Evolutionary conservation across 2,329 filamentous ascomycete genomes (phyloP), one percentile per base, ranked within the genome.

Genomic region (Phialocephala subalpina): DNA sequence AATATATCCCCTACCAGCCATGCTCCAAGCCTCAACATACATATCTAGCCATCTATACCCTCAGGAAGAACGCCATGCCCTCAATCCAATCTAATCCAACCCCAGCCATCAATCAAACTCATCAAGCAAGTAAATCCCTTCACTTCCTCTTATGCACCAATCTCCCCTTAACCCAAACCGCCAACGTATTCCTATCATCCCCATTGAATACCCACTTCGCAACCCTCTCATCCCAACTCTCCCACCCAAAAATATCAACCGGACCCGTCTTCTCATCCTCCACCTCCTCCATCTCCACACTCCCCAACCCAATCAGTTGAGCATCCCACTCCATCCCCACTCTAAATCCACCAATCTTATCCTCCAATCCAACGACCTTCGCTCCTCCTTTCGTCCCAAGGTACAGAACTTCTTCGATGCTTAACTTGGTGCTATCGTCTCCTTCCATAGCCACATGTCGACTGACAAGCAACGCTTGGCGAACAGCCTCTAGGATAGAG

Each of bases 151-250:
- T 78, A 80, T 97, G 93, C 57, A 97, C 96, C 77, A 97, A 78
- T 69, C 88, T 81, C 2, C 96, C 96, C 76, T 85, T 89, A 1
- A 98, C 94, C 95, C 95, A 99, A 5, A 99, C 96, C 72, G 85
- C 89, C 73, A 85, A 85, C 2, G 94, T 95, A 78, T 98, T 98
- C 72, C 95, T 84, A 80, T 98, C 96, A 81, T 98, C 94, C 0
- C 96, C 96, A 70, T 88, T 92, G 80, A 92, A 99, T 67, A 98
- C 83, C 96, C 96, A 99, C 83, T 99, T 99, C 60, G 93, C 92
- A 12, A 98, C 81, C 74, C 83, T 87, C 74, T 98, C 93, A 45
- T 91, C 87, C 93, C 92, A 97, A n/a, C 76, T 87, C 84, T 98
- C 95, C 87, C 90, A 93, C 0, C 94, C 94, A 82, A 97, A 99